A percentile compares a stretch with the other conserved stretches of the same genome.
Evolutionary conservation across 202 grass and related monocot genomes (phyloP).

Genomic region (Zizania palustris): DNA sequence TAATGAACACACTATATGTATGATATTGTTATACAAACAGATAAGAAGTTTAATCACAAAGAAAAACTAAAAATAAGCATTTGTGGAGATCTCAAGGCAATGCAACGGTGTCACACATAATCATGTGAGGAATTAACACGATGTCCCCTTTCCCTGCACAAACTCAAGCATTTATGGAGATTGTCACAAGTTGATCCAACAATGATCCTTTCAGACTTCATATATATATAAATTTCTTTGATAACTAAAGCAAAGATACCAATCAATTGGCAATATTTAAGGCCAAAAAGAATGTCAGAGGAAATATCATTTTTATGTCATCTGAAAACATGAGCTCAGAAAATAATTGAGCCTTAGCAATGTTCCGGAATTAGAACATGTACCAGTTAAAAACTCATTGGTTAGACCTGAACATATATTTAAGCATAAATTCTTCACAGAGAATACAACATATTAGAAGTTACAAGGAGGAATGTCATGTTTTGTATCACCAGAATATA

Average conservation of each 20-base stretch:
- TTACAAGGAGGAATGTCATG: not conserved
- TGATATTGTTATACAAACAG: conserved; percentile 15
- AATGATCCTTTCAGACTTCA: not conserved
- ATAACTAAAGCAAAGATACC: not conserved
- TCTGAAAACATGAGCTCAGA: conserved; percentile 3
- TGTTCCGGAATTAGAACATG: not conserved
- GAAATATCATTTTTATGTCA: conserved; percentile 3
- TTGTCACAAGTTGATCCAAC: not conserved
- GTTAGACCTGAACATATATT: not conserved
- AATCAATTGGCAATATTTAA: not conserved
- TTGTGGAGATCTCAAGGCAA: too few relatives aligned
- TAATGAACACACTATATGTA: conserved; percentile 7
- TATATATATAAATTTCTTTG: conserved; percentile 1
- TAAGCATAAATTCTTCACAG: conserved; percentile 23
- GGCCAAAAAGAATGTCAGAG: not conserved
- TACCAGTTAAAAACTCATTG: conserved; percentile 3
- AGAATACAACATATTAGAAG: not conserved
- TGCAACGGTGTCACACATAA: not conserved
- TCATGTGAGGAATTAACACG: not conserved
- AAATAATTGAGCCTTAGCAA: conserved; percentile 8
- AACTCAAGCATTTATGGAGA: conserved; percentile 4
- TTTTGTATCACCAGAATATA: not conserved
- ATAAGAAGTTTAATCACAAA: conserved; percentile 31
- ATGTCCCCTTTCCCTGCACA: not conserved
- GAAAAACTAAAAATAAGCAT: not conserved